Base-by-base conservation (phyloP, 371 early-diverging fungal genomes). In the Globomyces sp. region DNA sequence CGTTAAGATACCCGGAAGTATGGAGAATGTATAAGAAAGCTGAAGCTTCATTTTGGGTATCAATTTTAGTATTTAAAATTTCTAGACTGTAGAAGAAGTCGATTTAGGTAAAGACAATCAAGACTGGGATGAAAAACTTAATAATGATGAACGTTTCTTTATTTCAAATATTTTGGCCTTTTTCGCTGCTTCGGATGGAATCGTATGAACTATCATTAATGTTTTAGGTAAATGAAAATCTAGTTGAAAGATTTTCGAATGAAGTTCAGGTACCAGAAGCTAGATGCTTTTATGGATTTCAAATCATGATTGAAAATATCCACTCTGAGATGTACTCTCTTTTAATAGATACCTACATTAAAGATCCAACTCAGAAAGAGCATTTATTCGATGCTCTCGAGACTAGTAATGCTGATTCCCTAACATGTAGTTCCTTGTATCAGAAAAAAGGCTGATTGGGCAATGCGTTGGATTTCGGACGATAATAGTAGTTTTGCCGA, bases 11-110 rank as follows among this genome's bases (percentile, higher is more conserved):
- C 84, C 88, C 64, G 3, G 70, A 89, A 89, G 90, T 98, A 70
- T 99, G 99, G 99, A 88, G 93, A 67, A 90, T 98, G 87, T 99
- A 99, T 89, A 99, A 99, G 79, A 98, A 99, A 81, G 99, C 99
- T 67, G 98, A 95, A 73, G 97, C 98, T 4, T 79, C 79, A 3
- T 99, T 99, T 88, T 99, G 99, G 99, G 24, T 24, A 24, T 24
- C 24, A 24, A 24, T 24, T 24, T 24, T 24, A 24, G 24, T 24
- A 24, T 24, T 24, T 24, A 24, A 24, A 24, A 24, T 24, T 24
- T 24, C 24, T 24, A 24, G 24, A 99, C 98, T 1, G 99, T 91
- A 39, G 99, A 99, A 78, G 99, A 99, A 72, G 98, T 98, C 60
- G 99, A 99, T 77, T 88, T 99, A 45, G 89, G 92, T 67, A 94